Conservation (phyloP, 225 moss, liverwort and hornwort species). For the Polytrichum formosum region DNA sequence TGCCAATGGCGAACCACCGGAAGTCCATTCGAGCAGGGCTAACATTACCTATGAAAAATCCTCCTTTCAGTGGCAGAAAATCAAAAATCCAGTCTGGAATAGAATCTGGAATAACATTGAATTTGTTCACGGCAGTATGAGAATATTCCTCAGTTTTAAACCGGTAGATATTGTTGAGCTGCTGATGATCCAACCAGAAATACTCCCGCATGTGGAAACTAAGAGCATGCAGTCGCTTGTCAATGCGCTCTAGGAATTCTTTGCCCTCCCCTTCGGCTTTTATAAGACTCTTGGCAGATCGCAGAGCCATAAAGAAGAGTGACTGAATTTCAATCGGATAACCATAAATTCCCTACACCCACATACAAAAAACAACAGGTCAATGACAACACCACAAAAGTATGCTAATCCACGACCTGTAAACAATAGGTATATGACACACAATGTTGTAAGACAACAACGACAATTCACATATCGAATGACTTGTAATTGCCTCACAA, state of each 20-base stretch:
- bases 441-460: no score
- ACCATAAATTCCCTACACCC: conserved; percentile 81
- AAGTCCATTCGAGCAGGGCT: conserved; percentile 98
- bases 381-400: background rate
- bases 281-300: conserved; percentile 74
- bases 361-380: background rate
- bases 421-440: no score
- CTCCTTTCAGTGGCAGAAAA: conserved; percentile 87
- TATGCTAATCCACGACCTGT: background rate
- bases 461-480: no score
- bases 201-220: conserved; percentile 91
- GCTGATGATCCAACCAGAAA: conserved; percentile 88
- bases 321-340: conserved; percentile 97
- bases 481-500: no score
- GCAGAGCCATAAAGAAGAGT: conserved; percentile 87
- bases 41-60: conserved; percentile 91
- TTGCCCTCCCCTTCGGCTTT: conserved; percentile 79
- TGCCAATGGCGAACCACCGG: conserved; percentile 94
- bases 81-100: conserved; percentile 98
- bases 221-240: conserved; percentile 83
- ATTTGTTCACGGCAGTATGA: conserved; percentile 93
- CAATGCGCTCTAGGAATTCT: conserved; percentile 82
- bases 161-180: conserved; percentile 92
- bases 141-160: conserved; percentile 97
- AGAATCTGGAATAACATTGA: conserved; percentile 92